Evolutionary conservation across 495 filamentous ascomycete genomes (phyloP).

Genomic region (Pseudomonodictys pantanalensis): DNA sequence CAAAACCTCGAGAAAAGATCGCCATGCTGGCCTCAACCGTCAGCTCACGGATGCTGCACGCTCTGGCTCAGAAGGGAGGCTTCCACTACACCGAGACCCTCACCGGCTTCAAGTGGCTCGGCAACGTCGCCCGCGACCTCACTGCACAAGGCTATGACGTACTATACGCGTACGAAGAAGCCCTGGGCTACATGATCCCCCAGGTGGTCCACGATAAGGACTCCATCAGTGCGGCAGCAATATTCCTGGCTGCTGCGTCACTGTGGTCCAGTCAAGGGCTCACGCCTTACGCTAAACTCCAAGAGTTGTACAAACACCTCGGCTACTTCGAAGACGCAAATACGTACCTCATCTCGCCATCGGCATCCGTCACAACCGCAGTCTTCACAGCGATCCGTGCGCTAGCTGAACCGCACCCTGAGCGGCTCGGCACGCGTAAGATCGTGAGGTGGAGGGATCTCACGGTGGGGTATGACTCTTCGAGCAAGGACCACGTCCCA

Average conservation of each 20-base stretch:
- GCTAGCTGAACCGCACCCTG: conserved; percentile 46
- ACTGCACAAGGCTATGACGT: conserved; percentile 46
- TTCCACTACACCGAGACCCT: conserved; percentile 63
- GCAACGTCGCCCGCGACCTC: conserved; percentile 41
- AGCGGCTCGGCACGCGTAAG: conserved; percentile 49
- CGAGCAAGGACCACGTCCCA: conserved; percentile 52
- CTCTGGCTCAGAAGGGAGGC: conserved; percentile 56
- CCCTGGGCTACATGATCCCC: conserved; percentile 73
- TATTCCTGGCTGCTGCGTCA: conserved; percentile 59
- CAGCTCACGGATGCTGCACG: conserved; percentile 62
- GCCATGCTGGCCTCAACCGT: conserved; percentile 64
- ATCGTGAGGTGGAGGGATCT: conserved; percentile 66
- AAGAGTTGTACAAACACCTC: conserved; percentile 58
- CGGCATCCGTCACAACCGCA: conserved; percentile 48
- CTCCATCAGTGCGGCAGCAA: conserved; percentile 62
- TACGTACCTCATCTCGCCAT: conserved; percentile 64
- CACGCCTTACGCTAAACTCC: conserved; percentile 59
- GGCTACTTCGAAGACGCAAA: conserved; percentile 68
- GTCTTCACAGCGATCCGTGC: conserved; percentile 57
- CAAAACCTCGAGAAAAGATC: conserved; percentile 38
- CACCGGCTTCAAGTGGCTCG: conserved; percentile 76
- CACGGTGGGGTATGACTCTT: conserved; percentile 63
- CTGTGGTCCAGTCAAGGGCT: conserved; percentile 55
- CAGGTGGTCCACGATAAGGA: conserved; percentile 67
- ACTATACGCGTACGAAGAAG: conserved; percentile 68